These are phyloP conservation scores for Thielaviopsis musarum DNA, from an alignment of 2,329 filamentous ascomycete species.

Conservation along the genomic window DNA sequence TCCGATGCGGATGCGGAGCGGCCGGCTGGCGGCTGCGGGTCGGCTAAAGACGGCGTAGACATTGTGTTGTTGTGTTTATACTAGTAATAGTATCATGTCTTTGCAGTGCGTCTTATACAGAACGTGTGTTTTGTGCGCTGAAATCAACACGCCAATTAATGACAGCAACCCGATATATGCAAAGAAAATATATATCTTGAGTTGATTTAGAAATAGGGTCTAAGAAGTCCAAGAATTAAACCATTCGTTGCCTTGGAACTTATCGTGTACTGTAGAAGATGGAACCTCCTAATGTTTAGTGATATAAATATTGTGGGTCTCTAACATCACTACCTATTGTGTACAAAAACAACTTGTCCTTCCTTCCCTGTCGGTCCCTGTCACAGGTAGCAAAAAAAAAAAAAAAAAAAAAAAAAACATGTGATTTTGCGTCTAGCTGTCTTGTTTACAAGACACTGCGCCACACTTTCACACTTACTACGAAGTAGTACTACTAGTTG, in stretches of 20 bases:
- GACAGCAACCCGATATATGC: no score
- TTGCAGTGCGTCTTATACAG: neutral
- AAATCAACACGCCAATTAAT: no score
- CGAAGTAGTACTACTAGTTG: no score
- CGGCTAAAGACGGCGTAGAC: neutral
- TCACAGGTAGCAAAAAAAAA: neutral
- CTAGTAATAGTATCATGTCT: neutral
- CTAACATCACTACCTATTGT: no score
- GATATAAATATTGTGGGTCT: no score
- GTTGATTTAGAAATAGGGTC: no score
- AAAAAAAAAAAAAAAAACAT: neutral
- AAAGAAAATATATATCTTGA: no score
- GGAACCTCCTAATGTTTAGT: no score
- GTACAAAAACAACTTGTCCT: neutral
- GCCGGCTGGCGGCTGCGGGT: neutral
- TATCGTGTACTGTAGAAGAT: no score
- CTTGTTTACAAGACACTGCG: neutral
- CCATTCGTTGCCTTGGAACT: no score
- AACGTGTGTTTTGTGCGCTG: no score
- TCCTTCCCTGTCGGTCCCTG: neutral
- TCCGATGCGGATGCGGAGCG: neutral
- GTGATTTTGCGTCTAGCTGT: neutral
- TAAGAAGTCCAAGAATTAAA: no score
- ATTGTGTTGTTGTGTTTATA: neutral
- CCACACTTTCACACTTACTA: neutral